phyloP scores from a whole-genome alignment of 2,329 filamentous ascomycete genomes.

The Tolypocladium nubicola region DNA sequence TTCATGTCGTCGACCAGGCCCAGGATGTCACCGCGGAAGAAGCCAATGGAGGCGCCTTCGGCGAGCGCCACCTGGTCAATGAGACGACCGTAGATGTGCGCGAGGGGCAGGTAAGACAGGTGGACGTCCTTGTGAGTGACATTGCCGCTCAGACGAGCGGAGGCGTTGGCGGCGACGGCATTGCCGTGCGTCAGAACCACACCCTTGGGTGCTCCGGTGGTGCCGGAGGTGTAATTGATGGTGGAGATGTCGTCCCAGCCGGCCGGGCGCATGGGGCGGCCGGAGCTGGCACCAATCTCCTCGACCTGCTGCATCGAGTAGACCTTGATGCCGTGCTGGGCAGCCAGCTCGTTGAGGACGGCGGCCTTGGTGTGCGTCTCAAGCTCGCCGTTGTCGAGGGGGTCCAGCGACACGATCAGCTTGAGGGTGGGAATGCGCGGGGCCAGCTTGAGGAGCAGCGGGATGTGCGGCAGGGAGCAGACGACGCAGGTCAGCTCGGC shows the following conservation, averaged over 20 bases:
- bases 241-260: conserved; percentile 69
- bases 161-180: conserved; percentile 62
- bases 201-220: conserved; percentile 73
- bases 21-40: conserved; percentile 85
- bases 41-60: conserved; percentile 68
- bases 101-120: conserved; percentile 83
- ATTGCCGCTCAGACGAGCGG: conserved; percentile 44
- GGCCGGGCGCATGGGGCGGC: conserved; percentile 61
- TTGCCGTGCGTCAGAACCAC: conserved; percentile 75
- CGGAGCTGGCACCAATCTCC: conserved; percentile 60
- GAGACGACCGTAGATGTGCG: conserved; percentile 87
- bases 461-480: conserved; percentile 71
- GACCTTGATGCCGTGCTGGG: conserved; percentile 64
- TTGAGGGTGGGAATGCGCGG: conserved; percentile 72
- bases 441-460: conserved; percentile 68
- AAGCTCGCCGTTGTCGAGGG: conserved; percentile 69
- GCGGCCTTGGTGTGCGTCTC: conserved; percentile 68
- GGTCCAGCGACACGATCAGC: conserved; percentile 78
- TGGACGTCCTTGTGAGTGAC: conserved; percentile 47
- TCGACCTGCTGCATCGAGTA: conserved; percentile 76
- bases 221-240: conserved; percentile 85
- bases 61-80: conserved; percentile 67
- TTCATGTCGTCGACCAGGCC: conserved; percentile 88
- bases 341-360: conserved; percentile 65
- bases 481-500: conserved; percentile 65